These are phyloP conservation scores for Hypoxylon sp. DNA, from an alignment of 2,329 filamentous ascomycete genomes.

Conservation along the genomic window DNA sequence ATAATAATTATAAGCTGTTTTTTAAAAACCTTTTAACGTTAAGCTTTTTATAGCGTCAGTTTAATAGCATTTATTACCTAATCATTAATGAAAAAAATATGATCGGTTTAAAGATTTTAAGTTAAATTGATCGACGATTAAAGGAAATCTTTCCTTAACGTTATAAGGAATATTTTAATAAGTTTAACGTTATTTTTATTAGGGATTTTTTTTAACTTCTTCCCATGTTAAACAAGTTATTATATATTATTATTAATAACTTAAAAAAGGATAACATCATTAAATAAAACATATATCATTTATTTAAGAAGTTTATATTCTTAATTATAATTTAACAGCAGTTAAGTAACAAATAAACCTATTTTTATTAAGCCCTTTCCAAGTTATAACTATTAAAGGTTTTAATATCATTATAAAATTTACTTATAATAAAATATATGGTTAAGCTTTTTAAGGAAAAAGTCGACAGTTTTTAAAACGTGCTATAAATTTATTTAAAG, in stretches of 20 bases:
- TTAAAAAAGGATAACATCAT: too few species aligned
- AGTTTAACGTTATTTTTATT: background rate
- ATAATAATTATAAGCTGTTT: background rate
- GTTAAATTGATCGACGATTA: background rate
- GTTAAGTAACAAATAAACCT: too few species aligned
- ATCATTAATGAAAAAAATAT: slow-evolving; percentile 4
- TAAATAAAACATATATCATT: too few species aligned
- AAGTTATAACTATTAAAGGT: too few species aligned
- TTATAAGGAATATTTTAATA: background rate
- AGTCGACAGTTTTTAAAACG: too few species aligned
- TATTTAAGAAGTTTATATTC: too few species aligned
- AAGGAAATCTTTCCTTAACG: background rate
- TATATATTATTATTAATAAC: background rate
- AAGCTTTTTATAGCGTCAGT: background rate
- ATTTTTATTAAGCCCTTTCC: too few species aligned
- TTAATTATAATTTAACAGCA: too few species aligned
- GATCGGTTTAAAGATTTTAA: background rate
- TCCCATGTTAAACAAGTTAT: background rate
- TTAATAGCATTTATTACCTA: background rate
- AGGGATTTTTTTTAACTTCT: background rate
- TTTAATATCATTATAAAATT: too few species aligned
- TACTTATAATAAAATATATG: too few species aligned
- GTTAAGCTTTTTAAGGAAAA: too few species aligned
- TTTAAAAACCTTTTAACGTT: background rate
- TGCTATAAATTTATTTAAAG: too few species aligned